Base-by-base conservation (phyloP, 129 eudicot genomes). In the Chrysanthemum makinoi region DNA sequence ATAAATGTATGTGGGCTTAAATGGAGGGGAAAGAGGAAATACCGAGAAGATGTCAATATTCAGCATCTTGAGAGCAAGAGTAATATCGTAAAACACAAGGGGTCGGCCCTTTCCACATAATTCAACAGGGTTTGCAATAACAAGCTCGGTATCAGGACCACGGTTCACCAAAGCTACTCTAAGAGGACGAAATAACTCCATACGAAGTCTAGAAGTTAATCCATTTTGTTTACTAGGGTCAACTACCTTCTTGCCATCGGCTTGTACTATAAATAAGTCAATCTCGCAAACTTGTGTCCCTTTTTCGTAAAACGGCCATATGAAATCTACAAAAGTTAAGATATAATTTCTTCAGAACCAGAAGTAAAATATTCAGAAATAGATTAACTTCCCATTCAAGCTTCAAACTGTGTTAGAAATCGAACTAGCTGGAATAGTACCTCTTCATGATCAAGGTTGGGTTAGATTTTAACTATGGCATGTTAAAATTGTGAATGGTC, bases 81-180 rank as follows among this genome's bases (percentile, higher is more conserved):
- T 92, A 73, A 92, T 85, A 79, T 93, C 92, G 61, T 83, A 74
- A 80, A 93, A 87, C 19, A 93, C 98, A 48, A 89, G 82, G 18
- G 98, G 98, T 11, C 98, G 89, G 10, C 98, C 98, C 80, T 84
- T 79, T 55, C 98, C 96, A 16, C 96, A 92, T 77, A 92, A 70
- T 77, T 92, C 98, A 55, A 92, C 96, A 4, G 95, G 98, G 68
- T 92, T 92, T 60, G 90, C 95, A 7, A 92, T 96, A 72, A 89
- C 78, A 64, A 92, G 73, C 78, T 92, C 98, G 15, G 88, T 75
- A 72, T 92, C 98, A n/a, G 98, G 98, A 67, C 98, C 98, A 9
- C 96, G 87, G 79, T 73, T 89, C 58, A 89, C 91, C 55, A 87
- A 62, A 57, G 87, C 86, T 22, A 92, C 96, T 79, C 85, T 85